These are phyloP conservation scores for Penicillium occitanis DNA, from an alignment of 2,329 filamentous ascomycete species.

Conservation along the genomic window DNA sequence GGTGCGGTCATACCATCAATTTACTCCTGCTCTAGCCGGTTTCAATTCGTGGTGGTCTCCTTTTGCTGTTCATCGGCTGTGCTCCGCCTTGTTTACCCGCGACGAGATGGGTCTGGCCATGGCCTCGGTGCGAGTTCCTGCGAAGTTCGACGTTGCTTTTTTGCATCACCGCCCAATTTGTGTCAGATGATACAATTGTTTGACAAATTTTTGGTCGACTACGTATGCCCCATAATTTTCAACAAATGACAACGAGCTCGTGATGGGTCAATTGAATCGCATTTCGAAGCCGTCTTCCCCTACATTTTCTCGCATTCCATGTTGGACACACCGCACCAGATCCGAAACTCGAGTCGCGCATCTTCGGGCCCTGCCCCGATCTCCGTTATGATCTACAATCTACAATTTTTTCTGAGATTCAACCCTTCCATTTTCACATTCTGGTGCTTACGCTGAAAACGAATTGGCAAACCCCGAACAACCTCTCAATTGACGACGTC, in stretches of 20 bases:
- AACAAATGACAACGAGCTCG: slow-evolving; percentile 1
- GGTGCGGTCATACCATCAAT: neutral
- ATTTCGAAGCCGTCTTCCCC: neutral
- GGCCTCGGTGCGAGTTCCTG: slow-evolving; percentile 2
- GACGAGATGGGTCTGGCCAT: neutral
- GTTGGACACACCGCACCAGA: slow-evolving; percentile 3
- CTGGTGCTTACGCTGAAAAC: neutral
- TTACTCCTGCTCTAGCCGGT: slow-evolving; percentile 8
- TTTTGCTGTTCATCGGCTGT: slow-evolving; percentile 1
- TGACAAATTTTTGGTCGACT: neutral
- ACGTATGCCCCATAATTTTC: neutral
- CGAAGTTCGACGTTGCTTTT: neutral
- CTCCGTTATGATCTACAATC: slow-evolving; percentile 8
- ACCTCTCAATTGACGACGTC: neutral
- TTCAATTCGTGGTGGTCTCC: slow-evolving; percentile 18
- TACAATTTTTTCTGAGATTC: slow-evolving; percentile 9
- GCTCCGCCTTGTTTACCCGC: slow-evolving; percentile 15
- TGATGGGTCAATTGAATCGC: neutral
- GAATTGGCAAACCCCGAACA: neutral
- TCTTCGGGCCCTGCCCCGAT: slow-evolving; percentile 1
- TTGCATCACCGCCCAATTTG: neutral
- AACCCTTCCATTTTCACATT: neutral
- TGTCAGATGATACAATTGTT: slow-evolving; percentile 16
- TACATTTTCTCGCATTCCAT: slow-evolving; percentile 6
- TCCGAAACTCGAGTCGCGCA: neutral